Evolutionary conservation across 208 protist genomes (phyloP).

Genomic region (Leishmania turanica): DNA sequence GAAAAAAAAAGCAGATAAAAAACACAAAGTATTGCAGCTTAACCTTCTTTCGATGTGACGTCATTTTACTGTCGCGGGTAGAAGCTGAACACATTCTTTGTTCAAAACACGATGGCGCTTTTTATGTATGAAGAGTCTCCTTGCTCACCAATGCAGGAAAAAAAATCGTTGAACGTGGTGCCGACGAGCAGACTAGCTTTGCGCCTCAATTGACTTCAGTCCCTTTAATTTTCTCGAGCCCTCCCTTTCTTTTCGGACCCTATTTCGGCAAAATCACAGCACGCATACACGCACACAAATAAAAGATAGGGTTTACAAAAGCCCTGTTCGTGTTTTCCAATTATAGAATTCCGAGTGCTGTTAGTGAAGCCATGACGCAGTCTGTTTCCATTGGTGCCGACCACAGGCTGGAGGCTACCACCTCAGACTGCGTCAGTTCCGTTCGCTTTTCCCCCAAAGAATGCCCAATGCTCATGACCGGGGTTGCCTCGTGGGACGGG

Average conservation of each 20-base stretch:
- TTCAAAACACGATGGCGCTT: background rate
- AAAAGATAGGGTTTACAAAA: background rate
- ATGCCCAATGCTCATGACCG: constrained; percentile 64
- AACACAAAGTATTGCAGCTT: background rate
- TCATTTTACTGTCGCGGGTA: background rate
- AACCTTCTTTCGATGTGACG: background rate
- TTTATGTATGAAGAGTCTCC: background rate
- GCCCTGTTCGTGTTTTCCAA: constrained; percentile 2
- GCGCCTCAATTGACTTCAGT: background rate
- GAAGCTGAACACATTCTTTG: background rate
- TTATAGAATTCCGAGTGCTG: constrained; percentile 4
- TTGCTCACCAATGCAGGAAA: background rate
- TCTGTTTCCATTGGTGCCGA: constrained; percentile 16
- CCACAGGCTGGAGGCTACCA: constrained; percentile 56
- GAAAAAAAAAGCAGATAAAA: background rate
- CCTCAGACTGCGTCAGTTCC: constrained; percentile 70
- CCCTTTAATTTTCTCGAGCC: background rate
- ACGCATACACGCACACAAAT: background rate
- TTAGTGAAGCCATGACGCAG: constrained; percentile 6
- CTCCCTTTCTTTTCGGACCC: background rate
- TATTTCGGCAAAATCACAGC: background rate
- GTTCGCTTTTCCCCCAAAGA: constrained; percentile 67
- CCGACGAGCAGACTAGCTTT: background rate
- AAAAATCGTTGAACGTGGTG: background rate
- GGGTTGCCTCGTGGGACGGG: constrained; percentile 76